Conservation (phyloP, 2,329 filamentous ascomycete genomes). For the Aspergillus ochraceoroseus region DNA sequence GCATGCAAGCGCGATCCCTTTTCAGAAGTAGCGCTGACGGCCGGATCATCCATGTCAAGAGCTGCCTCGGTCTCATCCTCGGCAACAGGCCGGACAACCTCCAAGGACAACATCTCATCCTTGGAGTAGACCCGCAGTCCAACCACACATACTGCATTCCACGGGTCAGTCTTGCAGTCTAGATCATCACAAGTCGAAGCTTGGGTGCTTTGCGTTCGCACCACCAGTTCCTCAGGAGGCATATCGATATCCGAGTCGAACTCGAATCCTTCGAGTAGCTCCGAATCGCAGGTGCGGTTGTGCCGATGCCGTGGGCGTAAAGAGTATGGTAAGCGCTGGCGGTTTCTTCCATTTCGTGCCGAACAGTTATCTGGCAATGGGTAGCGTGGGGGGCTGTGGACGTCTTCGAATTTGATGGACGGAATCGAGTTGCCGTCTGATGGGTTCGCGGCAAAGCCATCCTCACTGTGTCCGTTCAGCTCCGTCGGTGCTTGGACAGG, state of each 20-base stretch:
- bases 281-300: conserved; percentile 28
- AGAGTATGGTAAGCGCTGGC: conserved; percentile 11
- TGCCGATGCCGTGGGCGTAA: conserved; percentile 14
- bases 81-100: conserved; percentile 47
- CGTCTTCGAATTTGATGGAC: conserved; percentile 28
- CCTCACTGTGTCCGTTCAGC: conserved; percentile 21
- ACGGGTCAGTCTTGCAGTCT: conserved; percentile 41
- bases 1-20: conserved; percentile 15
- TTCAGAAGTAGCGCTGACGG: conserved; percentile 32
- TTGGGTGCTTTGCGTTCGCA: conserved; percentile 14
- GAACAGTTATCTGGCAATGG: conserved; percentile 3
- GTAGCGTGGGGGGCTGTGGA: conserved; percentile 10
- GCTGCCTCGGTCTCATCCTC: conserved; percentile 38
- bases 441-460: conserved; percentile 16
- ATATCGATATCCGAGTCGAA: conserved; percentile 44
- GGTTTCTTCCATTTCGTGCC: conserved; percentile 2
- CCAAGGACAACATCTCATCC: conserved; percentile 48
- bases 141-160: conserved; percentile 59
- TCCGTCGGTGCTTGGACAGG: conserved; percentile 30
- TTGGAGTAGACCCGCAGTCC: conserved; percentile 56
- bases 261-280: conserved; percentile 40
- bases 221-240: conserved; percentile 28
- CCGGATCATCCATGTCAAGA: conserved; percentile 44
- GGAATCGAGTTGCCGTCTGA: conserved; percentile 23
- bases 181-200: conserved; percentile 15